These are phyloP conservation scores for Aspergillus incahuasiensis DNA, from an alignment of 495 filamentous ascomycete species.

Conservation along the genomic window DNA sequence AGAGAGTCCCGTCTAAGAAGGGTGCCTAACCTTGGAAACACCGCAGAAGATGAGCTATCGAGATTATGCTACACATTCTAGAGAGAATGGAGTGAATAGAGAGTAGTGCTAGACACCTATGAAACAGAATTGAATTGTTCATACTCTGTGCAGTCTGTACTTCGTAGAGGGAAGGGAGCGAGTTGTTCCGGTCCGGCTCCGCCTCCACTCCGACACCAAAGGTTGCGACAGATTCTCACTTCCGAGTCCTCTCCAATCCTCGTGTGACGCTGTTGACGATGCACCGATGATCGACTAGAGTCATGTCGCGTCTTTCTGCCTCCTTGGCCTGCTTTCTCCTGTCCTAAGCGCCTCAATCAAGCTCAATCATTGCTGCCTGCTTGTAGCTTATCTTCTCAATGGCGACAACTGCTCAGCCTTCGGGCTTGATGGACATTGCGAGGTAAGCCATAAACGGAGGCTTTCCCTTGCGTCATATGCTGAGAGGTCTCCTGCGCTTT, in stretches of 20 bases:
- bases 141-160: too few relatives aligned
- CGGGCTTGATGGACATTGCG: conserved; percentile 45
- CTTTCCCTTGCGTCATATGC: background rate
- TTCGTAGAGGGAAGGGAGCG: background rate
- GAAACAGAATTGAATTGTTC: too few relatives aligned
- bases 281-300: conserved; percentile 16
- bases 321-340: background rate
- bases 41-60: too few relatives aligned
- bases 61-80: too few relatives aligned
- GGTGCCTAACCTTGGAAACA: too few relatives aligned
- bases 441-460: conserved; percentile 24
- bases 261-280: conserved; percentile 10
- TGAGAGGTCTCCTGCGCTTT: background rate
- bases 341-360: conserved; percentile 7
- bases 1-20: too few relatives aligned
- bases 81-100: too few relatives aligned
- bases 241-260: background rate
- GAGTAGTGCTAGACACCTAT: too few relatives aligned
- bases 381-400: conserved; percentile 18
- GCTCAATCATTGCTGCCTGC: background rate
- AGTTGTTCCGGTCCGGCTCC: conserved; percentile 24
- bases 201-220: conserved; percentile 12
- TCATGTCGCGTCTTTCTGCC: conserved; percentile 19
- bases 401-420: conserved; percentile 39
- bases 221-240: conserved; percentile 11